Conservation (phyloP, 192 early-diverging fungal genomes). For the Podila minutissima region DNA sequence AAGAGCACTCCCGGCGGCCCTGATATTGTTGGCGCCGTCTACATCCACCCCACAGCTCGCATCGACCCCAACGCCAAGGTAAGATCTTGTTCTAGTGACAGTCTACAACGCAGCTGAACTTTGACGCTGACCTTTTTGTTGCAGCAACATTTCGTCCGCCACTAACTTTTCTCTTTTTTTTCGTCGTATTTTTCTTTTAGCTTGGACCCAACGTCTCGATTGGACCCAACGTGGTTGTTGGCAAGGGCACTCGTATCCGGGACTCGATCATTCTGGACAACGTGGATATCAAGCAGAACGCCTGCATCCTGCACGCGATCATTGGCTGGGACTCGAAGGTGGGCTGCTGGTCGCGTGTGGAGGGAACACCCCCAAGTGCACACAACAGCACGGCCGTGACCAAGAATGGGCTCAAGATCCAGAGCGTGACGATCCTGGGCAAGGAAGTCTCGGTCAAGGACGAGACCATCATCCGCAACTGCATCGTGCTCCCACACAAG, state of each 20-base stretch:
- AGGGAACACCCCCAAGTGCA: constrained; percentile 78
- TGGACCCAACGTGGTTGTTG: constrained; percentile 88
- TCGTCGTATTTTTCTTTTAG: constrained; percentile 22
- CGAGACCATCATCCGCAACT: constrained; percentile 95
- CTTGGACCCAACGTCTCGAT: constrained; percentile 98
- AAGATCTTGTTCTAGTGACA: neutral
- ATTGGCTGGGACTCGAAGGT: constrained; percentile 95
- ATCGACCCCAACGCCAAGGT: constrained; percentile 92
- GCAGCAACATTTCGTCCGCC: constrained; percentile 3
- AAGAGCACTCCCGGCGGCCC: constrained; percentile 65
- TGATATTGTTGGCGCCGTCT: constrained; percentile 90
- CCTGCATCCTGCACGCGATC: constrained; percentile 87
- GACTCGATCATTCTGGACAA: constrained; percentile 95
- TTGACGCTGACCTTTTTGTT: neutral
- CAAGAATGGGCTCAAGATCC: constrained; percentile 89
- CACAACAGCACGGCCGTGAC: constrained; percentile 83
- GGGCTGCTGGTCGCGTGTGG: constrained; percentile 93
- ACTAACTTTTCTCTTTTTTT: neutral
- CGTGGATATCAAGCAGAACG: constrained; percentile 90
- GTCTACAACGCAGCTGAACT: neutral
- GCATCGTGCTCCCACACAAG: constrained; percentile 98
- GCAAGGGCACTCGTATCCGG: constrained; percentile 92
- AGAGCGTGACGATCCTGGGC: constrained; percentile 92
- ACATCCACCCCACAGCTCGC: constrained; percentile 93
- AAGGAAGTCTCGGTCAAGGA: constrained; percentile 93